A percentile compares a stretch with the other conserved stretches of the same genome.
Conservation (phyloP, 768 basidiomycete genomes). For the Podaxis sp. region DNA sequence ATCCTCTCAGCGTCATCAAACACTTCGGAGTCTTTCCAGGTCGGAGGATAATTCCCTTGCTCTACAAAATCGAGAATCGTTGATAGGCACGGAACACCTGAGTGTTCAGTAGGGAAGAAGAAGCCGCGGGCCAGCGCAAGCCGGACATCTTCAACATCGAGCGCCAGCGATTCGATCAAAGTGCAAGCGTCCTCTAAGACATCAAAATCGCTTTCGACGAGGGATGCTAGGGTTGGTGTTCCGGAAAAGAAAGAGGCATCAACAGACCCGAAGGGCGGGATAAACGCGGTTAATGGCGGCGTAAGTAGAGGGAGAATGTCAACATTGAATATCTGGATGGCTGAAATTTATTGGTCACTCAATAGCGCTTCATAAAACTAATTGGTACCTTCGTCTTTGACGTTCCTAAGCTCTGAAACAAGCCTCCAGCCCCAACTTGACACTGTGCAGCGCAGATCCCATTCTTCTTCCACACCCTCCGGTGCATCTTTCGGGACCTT, state of each 20-base stretch:
- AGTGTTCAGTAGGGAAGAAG: conserved; percentile 56
- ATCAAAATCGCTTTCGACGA: conserved; percentile 68
- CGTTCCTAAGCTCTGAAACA: conserved; percentile 70
- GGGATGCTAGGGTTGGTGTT: conserved; percentile 17
- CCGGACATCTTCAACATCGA: conserved; percentile 78
- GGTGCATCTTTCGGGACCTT: conserved; percentile 20
- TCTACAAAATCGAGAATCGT: conserved; percentile 76
- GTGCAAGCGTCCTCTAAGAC: conserved; percentile 73
- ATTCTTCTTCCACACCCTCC: conserved; percentile 47
- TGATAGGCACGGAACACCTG: conserved; percentile 55
- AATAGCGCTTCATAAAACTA: background rate
- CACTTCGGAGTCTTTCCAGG: conserved; percentile 46
- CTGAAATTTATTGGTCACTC: conserved; percentile 25
- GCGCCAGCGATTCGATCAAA: conserved; percentile 70
- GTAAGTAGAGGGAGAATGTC: conserved; percentile 65
- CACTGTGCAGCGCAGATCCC: conserved; percentile 62
- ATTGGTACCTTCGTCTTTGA: conserved; percentile 64
- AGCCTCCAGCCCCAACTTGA: conserved; percentile 79
- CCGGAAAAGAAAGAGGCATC: conserved; percentile 37
- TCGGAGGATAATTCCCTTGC: conserved; percentile 60
- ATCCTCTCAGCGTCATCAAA: conserved; percentile 49
- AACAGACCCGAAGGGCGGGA: conserved; percentile 47
- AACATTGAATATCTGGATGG: conserved; percentile 55
- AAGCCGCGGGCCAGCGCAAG: conserved; percentile 67
- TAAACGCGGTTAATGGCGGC: conserved; percentile 55